Base-by-base conservation (phyloP, 2,329 filamentous ascomycete species). In the Clathrospora elynae region DNA sequence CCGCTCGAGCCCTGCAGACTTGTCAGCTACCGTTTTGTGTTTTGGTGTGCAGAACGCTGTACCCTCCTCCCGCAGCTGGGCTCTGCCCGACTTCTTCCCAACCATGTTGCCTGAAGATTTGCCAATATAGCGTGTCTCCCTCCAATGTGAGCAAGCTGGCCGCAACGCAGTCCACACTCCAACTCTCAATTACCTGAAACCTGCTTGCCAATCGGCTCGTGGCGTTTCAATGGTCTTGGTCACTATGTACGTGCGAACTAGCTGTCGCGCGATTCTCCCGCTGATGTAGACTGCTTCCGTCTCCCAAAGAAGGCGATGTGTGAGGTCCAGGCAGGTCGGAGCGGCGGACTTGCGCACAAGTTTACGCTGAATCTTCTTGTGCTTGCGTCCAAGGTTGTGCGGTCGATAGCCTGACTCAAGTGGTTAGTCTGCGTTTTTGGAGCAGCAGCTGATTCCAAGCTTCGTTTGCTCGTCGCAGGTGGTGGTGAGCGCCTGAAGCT, bases 1-100 rank as follows among this genome's bases (percentile, higher is more conserved):
- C 67, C 92, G 83, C 75, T 95, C 90, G 54, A 99, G 84, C 55
- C 93, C 92, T 96, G 68, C 16, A 31, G 12, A 12, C 17, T 34
- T 36, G 49, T 62, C 23, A 54, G 49, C 35, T 35, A 16, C 13
- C 26, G 25, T 32, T 3, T 28, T 22, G 12, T 32, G 26, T 22
- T n/a, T 19, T 35, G 35, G 22, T 22, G 12, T 22, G 11, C 26
- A 14, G 28, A 16, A 25, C n/a, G 46, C 59, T 61, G 14, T 69
- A 77, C 75, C 75, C 64, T 86, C 81, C 69, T 85, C 82, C 64
- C 78, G 72, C 58, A 83, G 72, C 57, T 81, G 78, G 53, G 81
- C 79, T 64, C 80, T 79, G 38, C 81, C 81, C 23, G 81, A 84
- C 62, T 84, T 85, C 68, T 85, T 86, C 51, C 81, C 81, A 29